These are phyloP conservation scores for Cyclotella kingstonii DNA, from an alignment of 108 stramenopile genomes.

Conservation along the genomic window DNA sequence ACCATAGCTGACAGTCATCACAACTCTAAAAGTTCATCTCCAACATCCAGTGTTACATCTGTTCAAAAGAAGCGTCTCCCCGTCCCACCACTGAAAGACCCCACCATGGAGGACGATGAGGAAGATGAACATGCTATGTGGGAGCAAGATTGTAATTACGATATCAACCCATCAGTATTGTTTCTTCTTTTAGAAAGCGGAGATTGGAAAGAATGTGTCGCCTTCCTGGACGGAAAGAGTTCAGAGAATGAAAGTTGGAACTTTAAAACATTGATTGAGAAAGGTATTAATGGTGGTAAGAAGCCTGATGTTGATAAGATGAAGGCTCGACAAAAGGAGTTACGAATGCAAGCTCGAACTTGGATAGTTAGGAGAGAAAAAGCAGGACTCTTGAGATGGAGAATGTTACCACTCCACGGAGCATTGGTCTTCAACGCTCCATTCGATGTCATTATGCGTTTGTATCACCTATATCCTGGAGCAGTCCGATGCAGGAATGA, in stretches of 20 bases:
- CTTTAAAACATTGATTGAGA: constrained; percentile 19
- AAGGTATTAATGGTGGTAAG: constrained; percentile 4
- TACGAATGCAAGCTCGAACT: constrained; percentile 49
- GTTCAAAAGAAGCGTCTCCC: constrained; percentile 27
- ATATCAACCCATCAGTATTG: constrained; percentile 64
- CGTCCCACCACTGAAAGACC: constrained; percentile 38
- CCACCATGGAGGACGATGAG: constrained; percentile 37
- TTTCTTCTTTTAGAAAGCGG: constrained; percentile 63
- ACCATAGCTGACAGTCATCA: neutral
- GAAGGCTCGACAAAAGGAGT: constrained; percentile 29
- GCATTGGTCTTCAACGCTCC: constrained; percentile 65
- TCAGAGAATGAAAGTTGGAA: constrained; percentile 27
- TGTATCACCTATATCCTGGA: constrained; percentile 56
- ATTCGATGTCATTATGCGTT: constrained; percentile 46
- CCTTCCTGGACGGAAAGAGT: constrained; percentile 34
- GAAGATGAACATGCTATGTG: constrained; percentile 39
- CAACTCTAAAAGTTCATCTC: constrained; percentile 5
- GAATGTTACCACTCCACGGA: constrained; percentile 58
- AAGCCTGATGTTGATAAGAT: constrained; percentile 12
- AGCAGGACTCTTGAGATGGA: constrained; percentile 59
- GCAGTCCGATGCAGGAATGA: constrained; percentile 57
- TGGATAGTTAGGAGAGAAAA: constrained; percentile 70
- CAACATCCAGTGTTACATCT: constrained; percentile 10
- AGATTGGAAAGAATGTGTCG: constrained; percentile 61
- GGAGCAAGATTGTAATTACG: constrained; percentile 58